Evolutionary conservation across 129 eudicot genomes (phyloP), one percentile per base, ranked within the genome.

Genomic region (Heracleum sosnowskyi): DNA sequence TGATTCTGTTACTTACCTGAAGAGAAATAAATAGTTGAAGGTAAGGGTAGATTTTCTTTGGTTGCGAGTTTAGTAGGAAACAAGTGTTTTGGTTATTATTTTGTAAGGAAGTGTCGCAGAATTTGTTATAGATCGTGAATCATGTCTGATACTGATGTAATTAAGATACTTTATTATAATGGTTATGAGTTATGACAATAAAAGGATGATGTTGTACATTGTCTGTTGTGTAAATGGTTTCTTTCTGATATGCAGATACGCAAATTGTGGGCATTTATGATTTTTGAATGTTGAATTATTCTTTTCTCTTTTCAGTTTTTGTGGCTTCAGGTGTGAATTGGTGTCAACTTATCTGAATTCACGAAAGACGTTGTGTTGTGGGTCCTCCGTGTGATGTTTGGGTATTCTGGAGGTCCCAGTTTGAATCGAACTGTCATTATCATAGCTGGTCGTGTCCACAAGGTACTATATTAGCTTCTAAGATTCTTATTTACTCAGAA

Each of bases 401-500:
- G 3, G 72, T 31, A 13, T 66, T 66, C 17, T 66, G 72, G 39
- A 66, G 72, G 72, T 66, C 22, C 20, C 72, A 16, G 72, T 66
- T 29, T 3, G 35, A 15, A 33, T 31, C 39, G 15, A 31, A 66
- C 31, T 66, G 0, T 31, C 24, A 31, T 31, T 31, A 60, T 66
- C 20, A 5, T 66, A 20, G 22, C 72, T 15, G 10, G 24, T 41
- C 70, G 35, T 11, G 26, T 24, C 39, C 39, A 78, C 45, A 7
- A 73, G 71, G 35, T 74, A 75, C 34, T 16, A 22, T 17, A 69
- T 49, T 62, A 42, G n/a, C 72, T 31, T 41, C 47, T 79, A n/a
- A 15, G n/a, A 57, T 33, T 69, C 11, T 81, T 20, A 45, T 78
- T 51, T 36, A 66, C 45, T 72, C 69, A 26, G 26, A 53, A 79